These are phyloP conservation scores for Scedosporium aurantiacum DNA, from an alignment of 2,329 filamentous ascomycete genomes.

Conservation along the genomic window DNA sequence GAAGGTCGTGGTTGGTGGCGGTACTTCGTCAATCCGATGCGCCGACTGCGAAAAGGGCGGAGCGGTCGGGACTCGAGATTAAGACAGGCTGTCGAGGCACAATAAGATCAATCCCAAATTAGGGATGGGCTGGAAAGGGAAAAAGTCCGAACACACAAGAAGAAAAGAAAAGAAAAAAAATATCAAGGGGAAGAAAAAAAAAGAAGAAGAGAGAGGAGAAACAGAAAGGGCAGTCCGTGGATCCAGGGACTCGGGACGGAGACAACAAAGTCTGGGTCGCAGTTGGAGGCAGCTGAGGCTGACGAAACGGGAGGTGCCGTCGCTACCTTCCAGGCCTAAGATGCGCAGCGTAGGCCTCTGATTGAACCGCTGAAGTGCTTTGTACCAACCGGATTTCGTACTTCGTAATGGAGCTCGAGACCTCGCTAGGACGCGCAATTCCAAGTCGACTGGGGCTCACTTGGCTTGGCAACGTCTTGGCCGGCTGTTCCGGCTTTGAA, in stretches of 20 bases:
- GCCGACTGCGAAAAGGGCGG: not conserved
- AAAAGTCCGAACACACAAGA: slow-evolving; percentile 4
- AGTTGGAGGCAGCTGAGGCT: not conserved
- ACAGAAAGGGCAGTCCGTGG: not conserved
- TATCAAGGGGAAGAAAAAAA: not conserved
- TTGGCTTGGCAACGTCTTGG: not conserved
- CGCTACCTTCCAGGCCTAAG: too few species aligned
- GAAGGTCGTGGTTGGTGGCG: not conserved
- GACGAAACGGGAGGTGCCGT: not conserved
- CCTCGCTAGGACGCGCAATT: not conserved
- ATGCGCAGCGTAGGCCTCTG: not conserved
- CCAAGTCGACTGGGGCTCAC: not conserved
- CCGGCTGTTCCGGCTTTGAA: not conserved
- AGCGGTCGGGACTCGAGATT: not conserved
- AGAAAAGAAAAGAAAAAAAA: not conserved
- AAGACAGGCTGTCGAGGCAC: not conserved
- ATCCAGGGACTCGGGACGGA: not conserved
- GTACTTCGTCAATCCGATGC: not conserved
- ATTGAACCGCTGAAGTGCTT: not conserved
- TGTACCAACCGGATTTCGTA: not conserved
- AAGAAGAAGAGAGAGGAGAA: not conserved
- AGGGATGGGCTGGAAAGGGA: slow-evolving; percentile 2
- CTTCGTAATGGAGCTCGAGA: not conserved
- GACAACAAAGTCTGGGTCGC: not conserved
- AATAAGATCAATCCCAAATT: not conserved